A percentile compares a stretch with the other conserved stretches of the same genome.
Conservation (phyloP, 2,329 filamentous ascomycete species). For the Chaetomium sp. region DNA sequence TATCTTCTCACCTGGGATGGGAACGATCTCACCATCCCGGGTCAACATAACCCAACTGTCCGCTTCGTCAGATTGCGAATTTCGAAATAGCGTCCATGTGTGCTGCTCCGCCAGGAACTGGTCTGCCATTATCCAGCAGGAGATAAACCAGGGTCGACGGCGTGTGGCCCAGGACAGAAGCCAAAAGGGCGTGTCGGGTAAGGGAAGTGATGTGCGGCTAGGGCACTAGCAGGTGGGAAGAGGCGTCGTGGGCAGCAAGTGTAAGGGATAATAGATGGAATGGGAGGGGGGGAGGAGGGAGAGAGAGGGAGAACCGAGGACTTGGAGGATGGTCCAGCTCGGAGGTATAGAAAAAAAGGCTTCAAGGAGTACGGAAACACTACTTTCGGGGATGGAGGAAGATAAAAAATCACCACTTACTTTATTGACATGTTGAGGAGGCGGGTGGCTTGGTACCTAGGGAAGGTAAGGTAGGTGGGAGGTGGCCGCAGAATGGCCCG, state of each 20-base stretch:
- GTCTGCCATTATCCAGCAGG: slow-evolving; percentile 33
- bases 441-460: slow-evolving; percentile 13
- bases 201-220: slow-evolving; percentile 7
- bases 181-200: slow-evolving; percentile 7
- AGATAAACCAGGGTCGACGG: background rate
- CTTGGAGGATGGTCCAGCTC: too few species aligned
- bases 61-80: slow-evolving; percentile 44
- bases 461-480: slow-evolving; percentile 4
- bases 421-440: slow-evolving; percentile 37
- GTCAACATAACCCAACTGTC: slow-evolving; percentile 87
- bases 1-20: slow-evolving; percentile 75
- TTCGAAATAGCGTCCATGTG: slow-evolving; percentile 37
- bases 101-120: slow-evolving; percentile 29
- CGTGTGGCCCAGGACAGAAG: slow-evolving; percentile 16
- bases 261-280: background rate
- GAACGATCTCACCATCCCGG: slow-evolving; percentile 66
- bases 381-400: too few species aligned
- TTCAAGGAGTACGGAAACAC: too few species aligned
- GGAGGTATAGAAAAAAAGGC: too few species aligned
- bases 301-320: slow-evolving; percentile 5
- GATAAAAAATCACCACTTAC: slow-evolving; percentile 22
- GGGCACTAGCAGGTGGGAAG: slow-evolving; percentile 10
- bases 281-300: slow-evolving; percentile 3
- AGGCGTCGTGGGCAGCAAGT: slow-evolving; percentile 12
- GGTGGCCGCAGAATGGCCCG: slow-evolving; percentile 24